These are phyloP conservation scores for Lichtheimia corymbifera DNA, from an alignment of 371 early-diverging fungal genomes.

Conservation along the genomic window DNA sequence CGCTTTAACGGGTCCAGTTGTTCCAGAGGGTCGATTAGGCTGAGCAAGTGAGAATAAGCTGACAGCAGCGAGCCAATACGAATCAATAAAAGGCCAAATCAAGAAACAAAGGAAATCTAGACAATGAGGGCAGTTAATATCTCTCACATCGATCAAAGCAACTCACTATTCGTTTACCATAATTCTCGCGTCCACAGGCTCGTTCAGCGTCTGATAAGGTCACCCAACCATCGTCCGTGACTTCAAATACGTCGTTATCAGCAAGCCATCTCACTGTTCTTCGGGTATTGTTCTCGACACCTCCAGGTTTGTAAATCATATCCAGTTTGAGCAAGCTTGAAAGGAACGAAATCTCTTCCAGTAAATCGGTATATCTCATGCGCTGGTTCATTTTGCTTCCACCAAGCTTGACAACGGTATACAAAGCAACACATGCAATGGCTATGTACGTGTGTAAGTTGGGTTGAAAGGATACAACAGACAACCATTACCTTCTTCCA, in stretches of 20 bases:
- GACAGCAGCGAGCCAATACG: slow-evolving; percentile 82
- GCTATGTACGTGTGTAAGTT: slow-evolving; percentile 30
- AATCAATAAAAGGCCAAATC: slow-evolving; percentile 90
- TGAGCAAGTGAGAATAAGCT: slow-evolving; percentile 64
- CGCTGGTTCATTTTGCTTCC: slow-evolving; percentile 64
- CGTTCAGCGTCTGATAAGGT: slow-evolving; percentile 68
- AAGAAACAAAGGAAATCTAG: slow-evolving; percentile 85
- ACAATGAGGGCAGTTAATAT: not conserved
- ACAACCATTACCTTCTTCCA: slow-evolving; percentile 61
- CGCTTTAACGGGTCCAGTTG: slow-evolving; percentile 56
- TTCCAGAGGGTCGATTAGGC: slow-evolving; percentile 15
- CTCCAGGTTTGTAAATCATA: slow-evolving; percentile 84
- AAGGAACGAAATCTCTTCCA: slow-evolving; percentile 75
- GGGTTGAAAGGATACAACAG: not conserved
- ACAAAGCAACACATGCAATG: slow-evolving; percentile 77
- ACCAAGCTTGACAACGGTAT: slow-evolving; percentile 79
- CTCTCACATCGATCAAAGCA: not conserved
- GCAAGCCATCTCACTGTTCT: slow-evolving; percentile 66
- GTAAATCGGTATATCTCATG: slow-evolving; percentile 51
- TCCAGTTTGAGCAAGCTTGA: slow-evolving; percentile 81
- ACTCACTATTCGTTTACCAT: slow-evolving; percentile 44
- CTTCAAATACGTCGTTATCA: slow-evolving; percentile 59
- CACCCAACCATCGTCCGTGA: slow-evolving; percentile 58
- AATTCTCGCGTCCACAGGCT: slow-evolving; percentile 79
- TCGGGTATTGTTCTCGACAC: slow-evolving; percentile 70